These are phyloP conservation scores for Ogataea corticis DNA, from an alignment of 805 yeast species.

Conservation along the genomic window DNA sequence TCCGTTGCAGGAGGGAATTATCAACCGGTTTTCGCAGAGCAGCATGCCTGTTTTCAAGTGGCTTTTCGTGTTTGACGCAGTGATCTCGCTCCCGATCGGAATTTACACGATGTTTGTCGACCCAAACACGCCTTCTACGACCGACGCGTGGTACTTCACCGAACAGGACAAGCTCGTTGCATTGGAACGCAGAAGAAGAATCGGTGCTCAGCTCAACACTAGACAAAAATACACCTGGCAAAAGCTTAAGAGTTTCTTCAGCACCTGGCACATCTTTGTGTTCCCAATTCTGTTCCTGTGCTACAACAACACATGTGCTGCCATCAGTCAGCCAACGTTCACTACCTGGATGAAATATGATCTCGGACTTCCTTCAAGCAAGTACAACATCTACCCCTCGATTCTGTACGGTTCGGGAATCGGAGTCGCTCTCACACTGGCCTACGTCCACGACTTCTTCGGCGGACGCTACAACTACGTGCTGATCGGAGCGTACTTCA, in stretches of 20 bases:
- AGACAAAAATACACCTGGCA: slow-evolving; percentile 42
- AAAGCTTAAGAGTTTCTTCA: slow-evolving; percentile 40
- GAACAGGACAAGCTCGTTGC: slow-evolving; percentile 43
- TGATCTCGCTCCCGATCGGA: slow-evolving; percentile 39
- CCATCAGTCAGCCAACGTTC: slow-evolving; percentile 42
- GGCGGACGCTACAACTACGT: slow-evolving; percentile 39
- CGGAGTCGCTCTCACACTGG: slow-evolving; percentile 35
- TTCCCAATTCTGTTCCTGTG: slow-evolving; percentile 43
- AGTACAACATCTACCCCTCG: slow-evolving; percentile 45
- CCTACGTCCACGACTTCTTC: slow-evolving; percentile 39
- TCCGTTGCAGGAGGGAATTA: slow-evolving; percentile 38
- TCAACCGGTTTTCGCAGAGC: slow-evolving; percentile 25
- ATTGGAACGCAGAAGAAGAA: slow-evolving; percentile 42
- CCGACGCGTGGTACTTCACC: slow-evolving; percentile 41
- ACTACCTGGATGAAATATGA: slow-evolving; percentile 44
- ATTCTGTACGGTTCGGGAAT: slow-evolving; percentile 41
- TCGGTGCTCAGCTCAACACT: slow-evolving; percentile 45
- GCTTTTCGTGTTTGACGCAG: slow-evolving; percentile 49
- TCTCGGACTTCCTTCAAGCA: slow-evolving; percentile 33
- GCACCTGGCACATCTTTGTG: slow-evolving; percentile 49
- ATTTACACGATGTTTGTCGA: slow-evolving; percentile 43
- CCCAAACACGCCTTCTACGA: slow-evolving; percentile 48
- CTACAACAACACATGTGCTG: slow-evolving; percentile 38
- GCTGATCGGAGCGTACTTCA: slow-evolving; percentile 40
- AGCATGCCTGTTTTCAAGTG: slow-evolving; percentile 41